Percentiles rank a stretch among this genome's conserved stretches.
Evolutionary conservation across 805 yeast species (phyloP).

Genomic region (Metschnikowia peoriensis): DNA sequence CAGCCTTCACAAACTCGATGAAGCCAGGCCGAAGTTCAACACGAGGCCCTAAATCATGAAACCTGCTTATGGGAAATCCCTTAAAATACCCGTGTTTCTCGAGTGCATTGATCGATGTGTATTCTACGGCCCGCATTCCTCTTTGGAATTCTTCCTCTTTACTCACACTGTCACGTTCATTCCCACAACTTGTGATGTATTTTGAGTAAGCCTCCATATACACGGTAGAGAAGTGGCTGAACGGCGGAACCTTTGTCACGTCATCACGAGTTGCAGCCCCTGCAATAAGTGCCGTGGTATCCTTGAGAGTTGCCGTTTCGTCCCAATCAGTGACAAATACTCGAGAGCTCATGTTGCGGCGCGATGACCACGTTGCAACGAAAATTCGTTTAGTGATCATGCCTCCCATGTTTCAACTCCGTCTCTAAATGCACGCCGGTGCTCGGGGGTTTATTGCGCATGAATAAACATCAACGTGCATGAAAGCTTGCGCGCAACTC

Average conservation of each 20-base stretch:
- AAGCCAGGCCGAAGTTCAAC: conserved; percentile 43
- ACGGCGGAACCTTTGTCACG: conserved; percentile 27
- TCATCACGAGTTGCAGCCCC: conserved; percentile 34
- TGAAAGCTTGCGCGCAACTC: conserved; percentile 1
- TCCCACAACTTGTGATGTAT: conserved; percentile 18
- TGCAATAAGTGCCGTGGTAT: conserved; percentile 54
- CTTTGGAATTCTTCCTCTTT: conserved; percentile 47
- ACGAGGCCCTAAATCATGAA: conserved; percentile 33
- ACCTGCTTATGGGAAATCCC: conserved; percentile 32
- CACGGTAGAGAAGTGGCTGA: conserved; percentile 42
- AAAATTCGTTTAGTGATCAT: not conserved
- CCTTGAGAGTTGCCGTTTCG: conserved; percentile 56
- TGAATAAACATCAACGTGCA: conserved; percentile 6
- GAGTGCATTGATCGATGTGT: conserved; percentile 46
- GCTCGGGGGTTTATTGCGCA: conserved; percentile 5
- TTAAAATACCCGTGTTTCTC: conserved; percentile 38
- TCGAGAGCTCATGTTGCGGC: not conserved
- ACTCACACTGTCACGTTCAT: conserved; percentile 22
- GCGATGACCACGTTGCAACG: not conserved
- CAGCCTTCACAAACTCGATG: conserved; percentile 26
- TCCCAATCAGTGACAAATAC: conserved; percentile 60
- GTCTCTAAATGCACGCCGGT: conserved; percentile 4
- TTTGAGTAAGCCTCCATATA: conserved; percentile 39
- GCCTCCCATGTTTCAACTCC: not conserved
- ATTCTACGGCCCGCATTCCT: conserved; percentile 46